Conservation (phyloP, 768 basidiomycete species). For the Trametes villosa region DNA sequence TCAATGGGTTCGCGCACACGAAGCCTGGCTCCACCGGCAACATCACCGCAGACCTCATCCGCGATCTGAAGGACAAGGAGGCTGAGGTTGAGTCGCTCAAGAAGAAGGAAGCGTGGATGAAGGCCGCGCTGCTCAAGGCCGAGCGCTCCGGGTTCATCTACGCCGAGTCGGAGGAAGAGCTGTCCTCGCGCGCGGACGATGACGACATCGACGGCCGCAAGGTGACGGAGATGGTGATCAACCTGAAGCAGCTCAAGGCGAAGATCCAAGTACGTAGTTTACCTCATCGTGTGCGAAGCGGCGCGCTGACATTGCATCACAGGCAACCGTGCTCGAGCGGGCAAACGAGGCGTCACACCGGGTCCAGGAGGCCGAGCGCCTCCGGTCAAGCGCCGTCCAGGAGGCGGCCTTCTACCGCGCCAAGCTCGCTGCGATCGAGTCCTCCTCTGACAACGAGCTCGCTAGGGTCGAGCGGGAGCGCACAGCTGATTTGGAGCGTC, state of each 20-base stretch:
- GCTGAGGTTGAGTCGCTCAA: conserved; percentile 75
- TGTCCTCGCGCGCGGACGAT: conserved; percentile 40
- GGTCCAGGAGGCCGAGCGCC: conserved; percentile 77
- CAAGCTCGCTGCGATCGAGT: conserved; percentile 87
- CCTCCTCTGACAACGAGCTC: conserved; percentile 62
- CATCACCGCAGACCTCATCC: conserved; percentile 73
- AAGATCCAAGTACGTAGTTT: conserved; percentile 72
- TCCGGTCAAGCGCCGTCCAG: conserved; percentile 78
- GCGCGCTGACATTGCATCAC: conserved; percentile 2
- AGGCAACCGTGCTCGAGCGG: conserved; percentile 79
- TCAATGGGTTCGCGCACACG: conserved; percentile 53
- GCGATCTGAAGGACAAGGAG: conserved; percentile 84
- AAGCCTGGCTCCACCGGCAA: conserved; percentile 63
- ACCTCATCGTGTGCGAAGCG: background rate
- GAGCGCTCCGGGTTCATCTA: conserved; percentile 78
- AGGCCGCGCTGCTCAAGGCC: conserved; percentile 75
- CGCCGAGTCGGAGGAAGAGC: conserved; percentile 50
- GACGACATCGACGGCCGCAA: conserved; percentile 52
- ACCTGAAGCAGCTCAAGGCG: conserved; percentile 87
- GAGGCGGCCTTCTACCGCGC: conserved; percentile 97
- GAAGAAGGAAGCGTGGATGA: conserved; percentile 86
- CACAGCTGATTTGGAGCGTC: conserved; percentile 70
- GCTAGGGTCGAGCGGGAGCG: conserved; percentile 80
- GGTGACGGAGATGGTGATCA: conserved; percentile 72
- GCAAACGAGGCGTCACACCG: conserved; percentile 77